These are phyloP conservation scores for Paramecium sonneborni DNA, from an alignment of 73 alveolate species.

Conservation along the genomic window DNA sequence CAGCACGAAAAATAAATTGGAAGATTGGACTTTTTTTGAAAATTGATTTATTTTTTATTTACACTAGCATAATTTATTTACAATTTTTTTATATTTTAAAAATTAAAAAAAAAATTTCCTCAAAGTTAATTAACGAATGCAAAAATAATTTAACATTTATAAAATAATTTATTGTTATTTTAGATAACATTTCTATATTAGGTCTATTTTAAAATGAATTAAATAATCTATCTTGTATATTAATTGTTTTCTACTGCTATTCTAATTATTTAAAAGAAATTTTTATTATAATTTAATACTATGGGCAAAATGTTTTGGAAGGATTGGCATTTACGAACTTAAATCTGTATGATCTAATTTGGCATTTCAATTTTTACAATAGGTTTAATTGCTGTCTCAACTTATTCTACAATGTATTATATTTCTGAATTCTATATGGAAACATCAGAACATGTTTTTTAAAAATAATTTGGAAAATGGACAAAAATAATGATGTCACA, in stretches of 20 bases:
- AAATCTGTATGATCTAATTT: not conserved
- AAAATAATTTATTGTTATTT: not conserved
- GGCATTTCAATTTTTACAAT: too few species aligned
- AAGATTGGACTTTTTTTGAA: conserved; percentile 24
- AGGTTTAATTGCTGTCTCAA: not conserved
- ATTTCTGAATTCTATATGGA: not conserved
- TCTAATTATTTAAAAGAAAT: not conserved
- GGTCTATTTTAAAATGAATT: not conserved
- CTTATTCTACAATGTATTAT: not conserved
- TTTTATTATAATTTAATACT: not conserved
- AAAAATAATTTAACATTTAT: not conserved
- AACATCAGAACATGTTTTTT: not conserved
- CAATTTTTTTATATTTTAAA: too few species aligned
- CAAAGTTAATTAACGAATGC: not conserved
- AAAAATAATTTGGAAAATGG: conserved; percentile 10
- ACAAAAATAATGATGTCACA: not conserved
- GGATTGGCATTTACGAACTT: not conserved
- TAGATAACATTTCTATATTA: not conserved
- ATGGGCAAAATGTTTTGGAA: not conserved
- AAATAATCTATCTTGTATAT: too few species aligned
- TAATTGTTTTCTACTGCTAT: not conserved
- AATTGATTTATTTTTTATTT: not conserved
- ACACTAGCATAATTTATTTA: too few species aligned
- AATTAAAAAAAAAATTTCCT: not conserved
- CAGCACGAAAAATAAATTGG: not conserved